These are phyloP conservation scores for Fusarium scirpi DNA, from an alignment of 2,329 filamentous ascomycete genomes.

Conservation along the genomic window DNA sequence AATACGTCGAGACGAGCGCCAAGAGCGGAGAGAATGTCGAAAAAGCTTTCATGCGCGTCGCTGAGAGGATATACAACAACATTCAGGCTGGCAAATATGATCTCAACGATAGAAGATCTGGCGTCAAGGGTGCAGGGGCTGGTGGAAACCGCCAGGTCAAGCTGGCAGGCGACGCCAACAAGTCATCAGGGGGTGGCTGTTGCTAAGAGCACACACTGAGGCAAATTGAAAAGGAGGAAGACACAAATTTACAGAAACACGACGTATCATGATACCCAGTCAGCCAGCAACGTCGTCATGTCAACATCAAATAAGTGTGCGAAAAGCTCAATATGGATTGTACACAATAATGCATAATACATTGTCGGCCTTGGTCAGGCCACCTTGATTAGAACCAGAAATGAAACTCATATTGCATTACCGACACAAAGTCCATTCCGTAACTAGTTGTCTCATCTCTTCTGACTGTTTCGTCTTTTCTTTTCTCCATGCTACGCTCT, in stretches of 20 bases:
- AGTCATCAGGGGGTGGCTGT: slow-evolving; percentile 58
- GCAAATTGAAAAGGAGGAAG: slow-evolving; percentile 22
- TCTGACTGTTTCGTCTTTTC: slow-evolving; percentile 39
- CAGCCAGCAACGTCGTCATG: slow-evolving; percentile 42
- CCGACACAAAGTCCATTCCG: slow-evolving; percentile 41
- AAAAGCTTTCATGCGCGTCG: slow-evolving; percentile 90
- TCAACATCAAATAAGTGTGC: slow-evolving; percentile 45
- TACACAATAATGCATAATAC: slow-evolving; percentile 53
- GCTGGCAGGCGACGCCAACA: slow-evolving; percentile 57
- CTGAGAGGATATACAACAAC: slow-evolving; percentile 95
- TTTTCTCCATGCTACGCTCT: slow-evolving; percentile 38
- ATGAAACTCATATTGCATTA: slow-evolving; percentile 49
- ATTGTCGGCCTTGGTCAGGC: slow-evolving; percentile 39
- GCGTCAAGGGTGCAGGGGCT: slow-evolving; percentile 81
- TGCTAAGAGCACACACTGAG: slow-evolving; percentile 55
- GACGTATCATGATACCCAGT: slow-evolving; percentile 51
- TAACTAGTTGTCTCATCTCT: slow-evolving; percentile 39
- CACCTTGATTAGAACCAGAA: slow-evolving; percentile 36
- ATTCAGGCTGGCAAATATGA: slow-evolving; percentile 97
- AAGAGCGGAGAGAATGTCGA: slow-evolving; percentile 97
- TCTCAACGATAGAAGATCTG: slow-evolving; percentile 89
- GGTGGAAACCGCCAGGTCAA: slow-evolving; percentile 61
- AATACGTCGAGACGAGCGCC: slow-evolving; percentile 96
- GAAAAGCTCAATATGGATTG: slow-evolving; percentile 46
- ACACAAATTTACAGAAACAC: slow-evolving; percentile 37